Conservation (phyloP, 306 rosid species). For the Quercus gilva region DNA sequence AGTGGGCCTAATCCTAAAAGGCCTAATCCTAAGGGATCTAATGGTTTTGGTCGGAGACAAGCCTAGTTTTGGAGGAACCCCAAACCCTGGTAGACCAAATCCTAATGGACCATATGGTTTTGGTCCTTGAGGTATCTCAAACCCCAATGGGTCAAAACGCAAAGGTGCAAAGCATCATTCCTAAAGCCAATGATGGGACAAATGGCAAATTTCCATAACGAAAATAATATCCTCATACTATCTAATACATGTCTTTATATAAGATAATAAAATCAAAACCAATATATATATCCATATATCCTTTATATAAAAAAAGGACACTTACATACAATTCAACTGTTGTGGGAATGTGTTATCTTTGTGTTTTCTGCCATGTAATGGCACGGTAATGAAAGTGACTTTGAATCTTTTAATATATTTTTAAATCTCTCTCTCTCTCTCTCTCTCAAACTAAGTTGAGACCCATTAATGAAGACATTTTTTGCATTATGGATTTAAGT, state of each 20-base stretch:
- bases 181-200: neutral
- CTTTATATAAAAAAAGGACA: neutral
- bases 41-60: no score
- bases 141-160: no score
- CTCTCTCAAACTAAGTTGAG: neutral
- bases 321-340: neutral
- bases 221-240: neutral
- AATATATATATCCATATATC: no score
- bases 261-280: no score
- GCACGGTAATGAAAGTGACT: neutral
- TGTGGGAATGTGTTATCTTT: neutral
- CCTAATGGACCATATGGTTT: neutral
- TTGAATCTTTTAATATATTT: neutral
- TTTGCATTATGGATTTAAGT: no score
- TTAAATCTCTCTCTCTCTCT: neutral
- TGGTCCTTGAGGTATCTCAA: neutral
- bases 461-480: no score
- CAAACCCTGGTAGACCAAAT: neutral
- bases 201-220: slow-evolving; percentile 3
- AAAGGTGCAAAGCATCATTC: neutral
- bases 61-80: no score
- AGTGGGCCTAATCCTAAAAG: fast-evolving
- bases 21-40: no score
- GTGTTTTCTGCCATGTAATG: neutral
- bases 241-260: no score